Conservation (phyloP, 2,329 filamentous ascomycete genomes). For the Simplicillium sp. region DNA sequence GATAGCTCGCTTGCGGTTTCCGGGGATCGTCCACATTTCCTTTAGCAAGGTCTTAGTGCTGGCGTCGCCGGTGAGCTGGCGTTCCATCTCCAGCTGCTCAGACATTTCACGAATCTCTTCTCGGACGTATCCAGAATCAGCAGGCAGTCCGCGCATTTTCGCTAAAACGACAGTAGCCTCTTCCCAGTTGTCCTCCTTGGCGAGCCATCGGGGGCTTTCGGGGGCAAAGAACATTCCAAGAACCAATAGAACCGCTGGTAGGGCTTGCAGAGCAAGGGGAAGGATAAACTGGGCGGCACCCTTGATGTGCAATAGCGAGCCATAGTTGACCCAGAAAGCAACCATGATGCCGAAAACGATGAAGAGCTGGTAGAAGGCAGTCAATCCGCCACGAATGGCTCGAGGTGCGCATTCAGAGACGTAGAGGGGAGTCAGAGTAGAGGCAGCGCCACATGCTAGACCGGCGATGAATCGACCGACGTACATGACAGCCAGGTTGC, state of each 20-base stretch:
- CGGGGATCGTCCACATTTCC: conserved; percentile 52
- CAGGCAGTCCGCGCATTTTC: conserved; percentile 38
- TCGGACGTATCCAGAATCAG: conserved; percentile 43
- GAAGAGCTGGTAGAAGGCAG: conserved; percentile 40
- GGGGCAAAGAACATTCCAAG: conserved; percentile 51
- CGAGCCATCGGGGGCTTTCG: conserved; percentile 56
- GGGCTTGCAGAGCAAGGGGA: conserved; percentile 53
- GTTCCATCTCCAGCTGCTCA: conserved; percentile 52
- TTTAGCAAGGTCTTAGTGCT: conserved; percentile 47
- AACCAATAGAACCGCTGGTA: conserved; percentile 53
- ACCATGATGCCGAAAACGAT: conserved; percentile 34
- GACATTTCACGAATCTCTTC: conserved; percentile 53
- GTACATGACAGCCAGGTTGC: conserved; percentile 54
- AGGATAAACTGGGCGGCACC: conserved; percentile 46
- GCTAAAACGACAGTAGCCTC: conserved; percentile 46
- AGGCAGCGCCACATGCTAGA: conserved; percentile 40
- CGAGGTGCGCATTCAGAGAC: conserved; percentile 40
- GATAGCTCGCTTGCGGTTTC: conserved; percentile 54
- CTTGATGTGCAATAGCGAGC: conserved; percentile 33
- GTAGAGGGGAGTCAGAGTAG: conserved; percentile 33
- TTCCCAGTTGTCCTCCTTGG: conserved; percentile 60
- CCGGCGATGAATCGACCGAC: conserved; percentile 49
- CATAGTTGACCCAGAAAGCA: conserved; percentile 43
- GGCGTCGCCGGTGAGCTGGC: conserved; percentile 43
- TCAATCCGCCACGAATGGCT: conserved; percentile 40